These are phyloP conservation scores for Pythium rhizo-oryzae DNA, from an alignment of 352 stramenopile species.

Conservation along the genomic window DNA sequence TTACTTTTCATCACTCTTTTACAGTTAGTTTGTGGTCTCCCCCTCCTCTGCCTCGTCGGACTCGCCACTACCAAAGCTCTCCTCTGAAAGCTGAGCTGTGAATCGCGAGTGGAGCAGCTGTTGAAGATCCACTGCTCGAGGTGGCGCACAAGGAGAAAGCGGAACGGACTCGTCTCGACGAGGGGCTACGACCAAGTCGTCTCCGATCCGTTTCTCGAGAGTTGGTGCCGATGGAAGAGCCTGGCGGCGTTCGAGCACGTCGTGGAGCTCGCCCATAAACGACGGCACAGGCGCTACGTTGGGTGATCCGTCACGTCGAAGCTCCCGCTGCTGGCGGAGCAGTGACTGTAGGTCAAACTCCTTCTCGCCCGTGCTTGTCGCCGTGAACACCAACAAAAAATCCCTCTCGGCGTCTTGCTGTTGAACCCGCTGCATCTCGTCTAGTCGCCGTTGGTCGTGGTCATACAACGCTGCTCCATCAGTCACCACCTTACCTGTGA, in stretches of 20 bases:
- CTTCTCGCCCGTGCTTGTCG: slow-evolving; percentile 70
- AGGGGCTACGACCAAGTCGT: slow-evolving; percentile 22
- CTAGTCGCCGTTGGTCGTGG: slow-evolving; percentile 1
- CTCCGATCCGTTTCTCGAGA: slow-evolving; percentile 49
- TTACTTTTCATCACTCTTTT: background rate
- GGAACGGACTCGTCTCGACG: background rate
- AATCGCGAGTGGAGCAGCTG: slow-evolving; percentile 29
- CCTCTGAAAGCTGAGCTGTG: slow-evolving; percentile 17
- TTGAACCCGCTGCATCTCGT: background rate
- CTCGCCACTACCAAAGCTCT: slow-evolving; percentile 14
- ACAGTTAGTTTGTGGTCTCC: background rate
- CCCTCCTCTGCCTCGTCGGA: slow-evolving; percentile 13
- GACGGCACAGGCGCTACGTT: slow-evolving; percentile 21
- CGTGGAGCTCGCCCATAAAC: slow-evolving; percentile 57
- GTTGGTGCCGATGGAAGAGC: slow-evolving; percentile 27
- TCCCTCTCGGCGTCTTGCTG: slow-evolving; percentile 22
- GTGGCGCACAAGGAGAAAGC: background rate
- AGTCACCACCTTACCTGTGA: background rate
- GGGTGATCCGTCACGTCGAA: background rate
- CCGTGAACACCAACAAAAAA: slow-evolving; percentile 63
- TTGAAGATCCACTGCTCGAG: slow-evolving; percentile 22
- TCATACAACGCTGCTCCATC: background rate
- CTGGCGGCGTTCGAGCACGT: slow-evolving; percentile 54
- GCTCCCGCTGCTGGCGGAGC: slow-evolving; percentile 41
- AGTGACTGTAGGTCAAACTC: slow-evolving; percentile 60